A percentile compares a stretch with the other conserved stretches of the same genome.
Conservation (phyloP, 139 green algal species). For the Closterium sp. region DNA sequence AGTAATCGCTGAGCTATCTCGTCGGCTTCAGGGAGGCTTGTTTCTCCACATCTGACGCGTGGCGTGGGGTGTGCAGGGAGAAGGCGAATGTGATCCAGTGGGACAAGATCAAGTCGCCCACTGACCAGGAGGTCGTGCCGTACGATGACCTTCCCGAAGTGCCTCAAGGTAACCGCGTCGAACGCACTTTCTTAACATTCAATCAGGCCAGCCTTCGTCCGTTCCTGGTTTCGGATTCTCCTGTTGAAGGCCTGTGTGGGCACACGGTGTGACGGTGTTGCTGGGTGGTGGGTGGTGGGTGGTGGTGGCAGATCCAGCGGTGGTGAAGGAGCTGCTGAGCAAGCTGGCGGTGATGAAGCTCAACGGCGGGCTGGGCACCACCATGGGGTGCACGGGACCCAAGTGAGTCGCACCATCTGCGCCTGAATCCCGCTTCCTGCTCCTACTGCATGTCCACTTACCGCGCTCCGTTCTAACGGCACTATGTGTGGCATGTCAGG, state of each 20-base stretch:
- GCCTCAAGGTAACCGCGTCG: not conserved
- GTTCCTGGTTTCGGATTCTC: conserved; percentile 1
- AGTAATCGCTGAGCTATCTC: not conserved
- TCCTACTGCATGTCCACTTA: not conserved
- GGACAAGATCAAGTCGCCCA: conserved; percentile 42
- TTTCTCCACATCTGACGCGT: not conserved
- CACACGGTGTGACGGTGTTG: not conserved
- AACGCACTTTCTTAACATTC: not conserved
- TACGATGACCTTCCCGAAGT: conserved; percentile 17
- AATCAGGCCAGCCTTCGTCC: not conserved
- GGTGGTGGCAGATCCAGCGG: conserved; percentile 4
- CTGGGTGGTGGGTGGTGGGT: not conserved
- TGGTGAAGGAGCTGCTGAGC: conserved; percentile 14
- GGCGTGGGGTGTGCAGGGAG: conserved; percentile 1
- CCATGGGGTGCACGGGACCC: conserved; percentile 40
- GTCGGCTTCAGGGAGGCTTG: not conserved
- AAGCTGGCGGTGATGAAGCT: conserved; percentile 41
- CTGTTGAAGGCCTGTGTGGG: not conserved
- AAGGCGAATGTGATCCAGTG: conserved; percentile 23
- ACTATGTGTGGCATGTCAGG: not conserved
- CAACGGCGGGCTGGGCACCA: conserved; percentile 44
- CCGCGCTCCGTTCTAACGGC: not conserved
- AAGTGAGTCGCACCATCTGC: conserved; percentile 17
- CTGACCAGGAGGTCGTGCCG: conserved; percentile 20
- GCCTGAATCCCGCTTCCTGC: not conserved